Evolutionary conservation across 2,329 filamentous ascomycete genomes (phyloP).

Genomic region (Rhytidhysteron rufulum): DNA sequence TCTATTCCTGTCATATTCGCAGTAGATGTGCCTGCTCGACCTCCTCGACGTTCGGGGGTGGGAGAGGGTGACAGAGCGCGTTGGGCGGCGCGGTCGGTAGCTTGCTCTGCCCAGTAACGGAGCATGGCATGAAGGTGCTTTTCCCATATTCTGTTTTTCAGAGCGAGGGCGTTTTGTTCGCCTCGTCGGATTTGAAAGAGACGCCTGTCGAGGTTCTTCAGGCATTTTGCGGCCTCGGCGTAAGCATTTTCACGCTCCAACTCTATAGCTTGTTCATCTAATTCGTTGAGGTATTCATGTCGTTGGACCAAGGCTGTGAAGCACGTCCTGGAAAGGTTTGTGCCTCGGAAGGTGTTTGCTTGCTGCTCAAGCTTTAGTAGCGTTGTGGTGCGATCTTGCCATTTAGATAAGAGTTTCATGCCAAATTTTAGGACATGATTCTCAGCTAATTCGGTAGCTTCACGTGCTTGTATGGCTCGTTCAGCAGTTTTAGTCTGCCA

Average conservation of each 20-base stretch:
- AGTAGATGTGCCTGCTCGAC: conserved; percentile 9
- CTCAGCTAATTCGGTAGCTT: conserved; percentile 27
- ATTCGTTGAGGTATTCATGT: conserved; percentile 17
- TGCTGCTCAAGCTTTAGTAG: conserved; percentile 16
- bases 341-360: conserved; percentile 19
- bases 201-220: conserved; percentile 57
- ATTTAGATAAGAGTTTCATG: conserved; percentile 37
- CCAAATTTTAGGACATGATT: conserved; percentile 18
- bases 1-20: conserved; percentile 8
- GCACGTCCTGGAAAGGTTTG: conserved; percentile 27
- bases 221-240: conserved; percentile 42
- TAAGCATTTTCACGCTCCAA: conserved; percentile 47
- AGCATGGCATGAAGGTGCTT: conserved; percentile 55
- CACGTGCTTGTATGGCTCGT: conserved; percentile 15
- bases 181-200: conserved; percentile 53
- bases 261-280: conserved; percentile 42
- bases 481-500: conserved; percentile 30
- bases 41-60: conserved; percentile 13
- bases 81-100: conserved; percentile 25
- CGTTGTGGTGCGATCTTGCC: conserved; percentile 38
- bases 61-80: conserved; percentile 15
- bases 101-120: conserved; percentile 51
- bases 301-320: conserved; percentile 25
- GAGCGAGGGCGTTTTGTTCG: conserved; percentile 50
- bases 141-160: conserved; percentile 51